phyloP scores from a whole-genome alignment of 2,329 filamentous ascomycete species.

The Aureobasidium sp. region DNA sequence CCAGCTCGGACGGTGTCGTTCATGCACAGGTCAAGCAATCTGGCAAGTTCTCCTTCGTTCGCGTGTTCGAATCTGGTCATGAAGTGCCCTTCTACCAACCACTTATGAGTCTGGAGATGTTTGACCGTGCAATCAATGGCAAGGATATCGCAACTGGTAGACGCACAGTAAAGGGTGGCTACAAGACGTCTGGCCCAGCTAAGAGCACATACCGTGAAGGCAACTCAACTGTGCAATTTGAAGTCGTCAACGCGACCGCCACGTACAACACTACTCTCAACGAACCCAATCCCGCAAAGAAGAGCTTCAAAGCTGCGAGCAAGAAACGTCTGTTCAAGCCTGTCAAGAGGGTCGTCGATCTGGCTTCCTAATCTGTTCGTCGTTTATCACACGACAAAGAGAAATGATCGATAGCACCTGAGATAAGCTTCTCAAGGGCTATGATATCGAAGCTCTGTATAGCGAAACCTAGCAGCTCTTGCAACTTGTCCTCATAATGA shows the following conservation, averaged over 20 bases:
- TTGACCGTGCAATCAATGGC: constrained; percentile 40
- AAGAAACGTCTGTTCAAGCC: constrained; percentile 8
- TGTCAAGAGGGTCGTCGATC: neutral
- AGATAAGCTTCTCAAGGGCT: neutral
- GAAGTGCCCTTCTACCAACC: constrained; percentile 49
- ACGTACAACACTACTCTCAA: constrained; percentile 12
- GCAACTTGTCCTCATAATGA: no score
- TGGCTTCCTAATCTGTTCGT: neutral
- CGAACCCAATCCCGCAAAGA: constrained; percentile 4
- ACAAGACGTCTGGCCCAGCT: constrained; percentile 27
- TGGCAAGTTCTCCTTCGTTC: constrained; percentile 41
- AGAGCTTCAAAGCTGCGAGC: constrained; percentile 4
- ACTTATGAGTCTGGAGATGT: constrained; percentile 39
- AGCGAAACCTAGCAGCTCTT: neutral
- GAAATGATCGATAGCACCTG: neutral
- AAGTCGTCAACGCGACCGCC: neutral
- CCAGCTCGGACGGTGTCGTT: constrained; percentile 35
- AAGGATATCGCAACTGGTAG: constrained; percentile 45
- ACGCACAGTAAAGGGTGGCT: constrained; percentile 26
- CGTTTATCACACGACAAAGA: neutral
- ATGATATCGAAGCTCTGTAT: neutral
- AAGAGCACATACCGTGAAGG: constrained; percentile 34
- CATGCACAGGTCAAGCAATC: constrained; percentile 47
- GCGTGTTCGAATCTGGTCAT: constrained; percentile 42
- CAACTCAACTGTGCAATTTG: constrained; percentile 12